Base-by-base conservation (phyloP, 2,329 filamentous ascomycete species). In the Rutstroemia sp. region DNA sequence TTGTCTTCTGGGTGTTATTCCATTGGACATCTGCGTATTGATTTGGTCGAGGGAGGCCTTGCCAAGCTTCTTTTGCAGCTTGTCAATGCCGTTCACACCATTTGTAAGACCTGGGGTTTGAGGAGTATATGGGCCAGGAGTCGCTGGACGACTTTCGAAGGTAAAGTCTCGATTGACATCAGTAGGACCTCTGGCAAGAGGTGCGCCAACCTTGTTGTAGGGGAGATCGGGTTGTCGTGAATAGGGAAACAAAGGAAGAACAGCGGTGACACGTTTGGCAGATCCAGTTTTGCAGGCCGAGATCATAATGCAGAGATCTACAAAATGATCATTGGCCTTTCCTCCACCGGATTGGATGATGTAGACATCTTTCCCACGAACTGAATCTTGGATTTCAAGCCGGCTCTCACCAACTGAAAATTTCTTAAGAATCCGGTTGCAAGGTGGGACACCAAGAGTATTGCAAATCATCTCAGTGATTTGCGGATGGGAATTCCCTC, bases 361-460 rank as follows among this genome's bases (percentile, higher is more conserved):
- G 76, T 95, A 99, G 71, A 96, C 94, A 83, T 99, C 94, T 73
- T 99, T 99, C 66, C 90, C 94, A 66, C 94, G 88, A 52, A 99
- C 94, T 14, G 91, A 96, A 73, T 99, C 94, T 71, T 92, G 82
- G 69, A 99, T 95, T 74, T 97, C 94, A 61, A 95, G 92, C 55
- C 92, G 85, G 64, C 89, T 95, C 77, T 97, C 94, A 64, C 94
- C 94, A 52, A 94, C 90, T 34, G 91, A 90, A 77, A 99, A 99
- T 75, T 96, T 96, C 70, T 79, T 82, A 50, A 97, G 83, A 60
- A 92, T 84, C 65, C 92, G 87, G 69, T 91, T 86, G 65, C 90
- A 90, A 19, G 83, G 79, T n/a, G 90, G 86, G 54, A 99, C 85
- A 65, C 92, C 90, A 59, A 99, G 86, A 65, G 90, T 86, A 66